A percentile compares a stretch with the other conserved stretches of the same genome.
Conservation (phyloP, 2,329 filamentous ascomycete genomes). For the Ophiocordyceps unilateralis region DNA sequence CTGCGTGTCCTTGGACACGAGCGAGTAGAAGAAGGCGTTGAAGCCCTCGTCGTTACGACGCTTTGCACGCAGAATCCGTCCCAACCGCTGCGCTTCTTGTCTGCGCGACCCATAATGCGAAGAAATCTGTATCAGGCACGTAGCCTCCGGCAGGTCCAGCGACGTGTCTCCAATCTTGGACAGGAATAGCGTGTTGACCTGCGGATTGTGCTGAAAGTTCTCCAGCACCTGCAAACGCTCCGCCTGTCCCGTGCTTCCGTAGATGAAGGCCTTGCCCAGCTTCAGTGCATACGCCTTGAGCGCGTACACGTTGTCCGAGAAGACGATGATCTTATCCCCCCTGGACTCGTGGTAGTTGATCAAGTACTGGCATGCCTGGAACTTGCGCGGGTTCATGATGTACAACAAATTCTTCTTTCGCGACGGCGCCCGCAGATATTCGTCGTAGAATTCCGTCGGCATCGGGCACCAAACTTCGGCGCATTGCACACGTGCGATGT, state of each 20-base stretch:
- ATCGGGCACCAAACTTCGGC: conserved; percentile 99
- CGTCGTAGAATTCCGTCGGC: conserved; percentile 94
- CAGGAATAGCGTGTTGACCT: conserved; percentile 82
- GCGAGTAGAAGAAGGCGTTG: conserved; percentile 96
- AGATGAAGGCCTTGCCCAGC: conserved; percentile 77
- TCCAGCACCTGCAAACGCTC: conserved; percentile 79
- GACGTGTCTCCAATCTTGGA: conserved; percentile 98
- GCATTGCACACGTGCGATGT: conserved; percentile 93
- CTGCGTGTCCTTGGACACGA: conserved; percentile 92
- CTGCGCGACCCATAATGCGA: conserved; percentile 93
- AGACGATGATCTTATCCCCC: conserved; percentile 96
- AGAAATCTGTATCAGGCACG: conserved; percentile 91
- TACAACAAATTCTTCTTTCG: conserved; percentile 44
- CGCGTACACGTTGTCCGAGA: conserved; percentile 93
- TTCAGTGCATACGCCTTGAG: conserved; percentile 72
- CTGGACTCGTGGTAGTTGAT: conserved; percentile 93
- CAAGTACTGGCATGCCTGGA: conserved; percentile 93
- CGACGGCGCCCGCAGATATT: conserved; percentile 60
- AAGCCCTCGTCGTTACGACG: conserved; percentile 94
- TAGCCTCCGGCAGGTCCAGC: conserved; percentile 91
- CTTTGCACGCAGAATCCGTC: conserved; percentile 87
- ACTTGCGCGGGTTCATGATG: conserved; percentile 96
- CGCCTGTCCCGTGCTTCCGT: conserved; percentile 68
- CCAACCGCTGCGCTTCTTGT: conserved; percentile 87
- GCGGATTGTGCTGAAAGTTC: conserved; percentile 86